These are phyloP conservation scores for Botrytis squamosa DNA, from an alignment of 2,329 filamentous ascomycete species.

Conservation along the genomic window DNA sequence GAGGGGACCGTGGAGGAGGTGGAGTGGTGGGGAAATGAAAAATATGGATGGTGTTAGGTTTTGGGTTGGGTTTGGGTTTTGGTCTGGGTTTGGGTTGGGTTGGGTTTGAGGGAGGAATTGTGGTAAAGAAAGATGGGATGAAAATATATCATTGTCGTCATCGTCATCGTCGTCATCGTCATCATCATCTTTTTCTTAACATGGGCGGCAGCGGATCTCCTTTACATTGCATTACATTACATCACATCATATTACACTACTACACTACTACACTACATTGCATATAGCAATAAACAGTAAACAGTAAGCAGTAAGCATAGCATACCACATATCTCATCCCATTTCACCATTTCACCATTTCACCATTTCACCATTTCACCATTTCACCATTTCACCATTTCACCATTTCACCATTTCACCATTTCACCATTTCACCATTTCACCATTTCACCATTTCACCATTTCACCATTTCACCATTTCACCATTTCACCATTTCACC, in stretches of 20 bases:
- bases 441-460: no score
- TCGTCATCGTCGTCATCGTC: not conserved
- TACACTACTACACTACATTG: not conserved
- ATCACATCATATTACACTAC: not conserved
- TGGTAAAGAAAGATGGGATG: not conserved
- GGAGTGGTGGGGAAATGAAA: slow-evolving; percentile 75
- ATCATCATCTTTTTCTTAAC: not conserved
- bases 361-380: no score
- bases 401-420: no score
- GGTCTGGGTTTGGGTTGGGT: not conserved
- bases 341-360: no score
- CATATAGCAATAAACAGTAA: no score
- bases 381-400: no score
- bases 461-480: no score
- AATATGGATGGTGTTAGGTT: slow-evolving; percentile 70
- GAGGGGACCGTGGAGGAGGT: slow-evolving; percentile 50
- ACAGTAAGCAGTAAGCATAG: no score
- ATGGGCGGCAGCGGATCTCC: not conserved
- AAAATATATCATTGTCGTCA: no score
- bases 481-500: no score
- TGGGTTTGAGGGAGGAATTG: not conserved
- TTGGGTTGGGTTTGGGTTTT: slow-evolving; percentile 43
- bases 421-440: no score
- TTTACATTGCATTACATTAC: not conserved
- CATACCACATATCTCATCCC: no score